Conservation (phyloP, 2,329 filamentous ascomycete genomes). For the Ophidiomyces ophidiicola region DNA sequence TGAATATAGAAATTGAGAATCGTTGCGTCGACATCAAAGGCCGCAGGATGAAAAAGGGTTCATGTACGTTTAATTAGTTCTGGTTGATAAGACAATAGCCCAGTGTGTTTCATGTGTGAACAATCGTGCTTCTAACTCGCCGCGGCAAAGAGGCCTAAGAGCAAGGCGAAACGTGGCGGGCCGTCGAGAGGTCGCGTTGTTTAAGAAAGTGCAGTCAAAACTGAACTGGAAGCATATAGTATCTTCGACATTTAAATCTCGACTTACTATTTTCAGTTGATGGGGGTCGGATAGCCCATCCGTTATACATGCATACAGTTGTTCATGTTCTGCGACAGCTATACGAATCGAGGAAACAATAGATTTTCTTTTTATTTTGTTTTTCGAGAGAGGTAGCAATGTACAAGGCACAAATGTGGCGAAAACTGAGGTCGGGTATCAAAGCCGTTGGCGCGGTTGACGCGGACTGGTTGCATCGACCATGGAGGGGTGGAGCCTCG, state of each 20-base stretch:
- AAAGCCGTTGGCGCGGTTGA: slow-evolving; percentile 4
- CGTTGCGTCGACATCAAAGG: background rate
- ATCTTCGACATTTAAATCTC: slow-evolving; percentile 4
- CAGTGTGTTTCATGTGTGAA: slow-evolving; percentile 8
- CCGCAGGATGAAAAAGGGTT: background rate
- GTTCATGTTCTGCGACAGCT: no score
- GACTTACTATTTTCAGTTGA: slow-evolving; percentile 6
- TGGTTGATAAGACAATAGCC: slow-evolving; percentile 5
- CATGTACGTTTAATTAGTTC: slow-evolving; percentile 10
- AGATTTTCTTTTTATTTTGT: no score
- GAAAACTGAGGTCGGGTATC: slow-evolving; percentile 9
- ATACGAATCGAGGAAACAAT: no score
- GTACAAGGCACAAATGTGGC: no score
- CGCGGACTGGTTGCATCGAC: slow-evolving; percentile 6
- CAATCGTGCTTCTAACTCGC: background rate
- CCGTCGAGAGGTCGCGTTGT: background rate
- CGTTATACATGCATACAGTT: background rate
- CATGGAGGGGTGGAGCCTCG: slow-evolving; percentile 1
- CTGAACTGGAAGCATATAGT: background rate
- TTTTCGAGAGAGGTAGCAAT: no score
- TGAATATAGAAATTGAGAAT: background rate
- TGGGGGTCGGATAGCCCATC: slow-evolving; percentile 4
- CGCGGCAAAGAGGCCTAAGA: background rate
- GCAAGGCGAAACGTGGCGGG: slow-evolving; percentile 8
- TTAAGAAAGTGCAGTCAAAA: background rate